A percentile compares a stretch with the other conserved stretches of the same genome.
Evolutionary conservation across 345 rosid species (phyloP).

Genomic region (Corymbia maculata): DNA sequence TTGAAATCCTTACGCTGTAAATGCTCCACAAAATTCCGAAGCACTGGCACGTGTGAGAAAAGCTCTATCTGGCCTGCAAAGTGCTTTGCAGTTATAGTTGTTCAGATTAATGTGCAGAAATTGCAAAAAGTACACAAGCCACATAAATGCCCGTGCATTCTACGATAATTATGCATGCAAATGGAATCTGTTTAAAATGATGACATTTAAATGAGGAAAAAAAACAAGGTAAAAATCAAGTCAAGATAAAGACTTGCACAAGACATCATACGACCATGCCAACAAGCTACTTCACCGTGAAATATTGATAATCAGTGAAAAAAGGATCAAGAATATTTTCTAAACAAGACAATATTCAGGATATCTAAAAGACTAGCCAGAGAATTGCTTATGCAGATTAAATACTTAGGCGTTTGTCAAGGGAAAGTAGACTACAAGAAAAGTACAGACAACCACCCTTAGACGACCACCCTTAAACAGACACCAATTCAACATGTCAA

Average conservation of each 20-base stretch:
- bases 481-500: not conserved
- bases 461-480: not conserved
- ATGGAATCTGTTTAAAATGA: not conserved
- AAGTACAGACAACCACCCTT: not conserved
- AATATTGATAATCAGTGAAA: not conserved
- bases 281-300: not conserved
- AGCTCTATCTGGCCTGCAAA: slow-evolving; percentile 79
- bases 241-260: not conserved
- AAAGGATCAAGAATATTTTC: not conserved
- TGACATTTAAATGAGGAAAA: not conserved
- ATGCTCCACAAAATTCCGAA: slow-evolving; percentile 85
- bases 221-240: not conserved
- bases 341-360: not conserved
- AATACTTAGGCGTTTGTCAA: not conserved
- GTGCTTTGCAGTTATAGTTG: not conserved
- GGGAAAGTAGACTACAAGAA: not conserved
- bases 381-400: not conserved
- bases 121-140: not conserved
- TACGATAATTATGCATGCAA: not conserved
- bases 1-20: slow-evolving; percentile 72
- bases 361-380: not conserved
- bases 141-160: not conserved
- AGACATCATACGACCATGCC: not conserved
- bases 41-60: slow-evolving; percentile 85
- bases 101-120: not conserved